Evolutionary conservation across 129 eudicot genomes (phyloP), one percentile per base, ranked within the genome.

Genomic region (Erigeron canadensis): DNA sequence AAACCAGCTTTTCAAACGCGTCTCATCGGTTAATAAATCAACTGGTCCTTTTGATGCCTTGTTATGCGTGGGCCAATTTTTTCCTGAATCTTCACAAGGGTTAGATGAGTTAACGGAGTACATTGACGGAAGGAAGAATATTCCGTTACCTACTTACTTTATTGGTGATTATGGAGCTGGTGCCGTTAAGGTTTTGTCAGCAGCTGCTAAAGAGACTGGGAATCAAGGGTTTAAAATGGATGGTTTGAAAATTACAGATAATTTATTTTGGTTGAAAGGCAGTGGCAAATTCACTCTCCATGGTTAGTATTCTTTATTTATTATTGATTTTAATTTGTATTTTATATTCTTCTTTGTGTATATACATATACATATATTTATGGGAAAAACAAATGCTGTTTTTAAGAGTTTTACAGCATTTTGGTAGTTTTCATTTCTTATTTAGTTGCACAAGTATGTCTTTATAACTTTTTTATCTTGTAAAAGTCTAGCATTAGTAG

Each of bases 201-300:
- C 81, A 0, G 91, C 89, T 16, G 82, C 88, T 0, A 94, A 79
- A 82, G 90, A 79, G 28, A 17, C 79, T 34, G 83, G 65, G 18
- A 94, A 94, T 72, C 83, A 60, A 76, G 99, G 99, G 81, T 94
- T 94, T 75, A 94, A 89, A 89, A 84, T 90, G 99, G 99, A 94
- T 42, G 99, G 99, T 0, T 76, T 90, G 23, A 89, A 74, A 77
- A 75, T 94, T 41, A 79, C 88, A 22, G 85, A 87, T 53, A 87
- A 90, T 81, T 76, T 94, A 82, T 94, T 70, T 73, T 94, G 99
- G 99, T 84, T 94, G 77, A 87, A 84, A 75, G 99, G 99, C 82
- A 84, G 97, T 74, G 99, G 97, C 60, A 87, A 81, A 58, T 94
- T 94, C 75, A 76, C 57, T 7, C 89, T 94, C 13, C 79, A 87